These are phyloP conservation scores for Aspergillus ustus DNA, from an alignment of 2,329 filamentous ascomycete species.

Conservation along the genomic window DNA sequence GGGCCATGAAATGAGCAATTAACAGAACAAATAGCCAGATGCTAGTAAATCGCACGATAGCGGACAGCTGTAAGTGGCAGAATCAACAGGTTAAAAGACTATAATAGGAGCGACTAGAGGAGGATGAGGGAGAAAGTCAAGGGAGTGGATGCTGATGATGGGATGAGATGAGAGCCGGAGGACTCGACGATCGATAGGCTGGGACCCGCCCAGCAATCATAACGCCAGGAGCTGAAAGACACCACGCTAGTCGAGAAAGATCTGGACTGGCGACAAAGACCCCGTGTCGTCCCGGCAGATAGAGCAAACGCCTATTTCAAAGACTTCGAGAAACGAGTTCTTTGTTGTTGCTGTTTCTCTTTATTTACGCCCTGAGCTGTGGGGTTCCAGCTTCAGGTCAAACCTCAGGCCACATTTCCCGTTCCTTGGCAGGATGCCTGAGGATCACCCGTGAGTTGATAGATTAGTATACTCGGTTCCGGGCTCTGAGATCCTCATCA, in stretches of 20 bases:
- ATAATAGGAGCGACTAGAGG: conserved; percentile 10
- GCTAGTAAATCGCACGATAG: conserved; percentile 18
- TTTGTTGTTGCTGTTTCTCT: background rate
- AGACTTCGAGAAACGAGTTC: background rate
- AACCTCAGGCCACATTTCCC: conserved; percentile 11
- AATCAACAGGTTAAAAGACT: conserved; percentile 23
- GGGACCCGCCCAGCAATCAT: conserved; percentile 16
- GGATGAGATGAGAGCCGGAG: conserved; percentile 14
- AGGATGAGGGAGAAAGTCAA: conserved; percentile 10
- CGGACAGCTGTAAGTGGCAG: conserved; percentile 23
- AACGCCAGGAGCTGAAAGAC: conserved; percentile 11
- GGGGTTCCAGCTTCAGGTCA: conserved; percentile 1
- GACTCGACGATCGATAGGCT: conserved; percentile 18
- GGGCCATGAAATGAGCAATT: conserved; percentile 25
- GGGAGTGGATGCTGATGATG: conserved; percentile 11
- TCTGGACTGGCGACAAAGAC: conserved; percentile 6
- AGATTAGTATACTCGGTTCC: background rate
- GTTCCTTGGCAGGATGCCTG: conserved; percentile 10
- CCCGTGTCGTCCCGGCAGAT: background rate
- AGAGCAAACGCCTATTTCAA: background rate
- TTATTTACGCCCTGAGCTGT: conserved; percentile 10
- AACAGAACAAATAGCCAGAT: conserved; percentile 14
- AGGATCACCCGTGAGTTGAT: background rate
- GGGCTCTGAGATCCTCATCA: background rate
- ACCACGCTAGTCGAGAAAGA: conserved; percentile 9